Evolutionary conservation across 768 basidiomycete genomes (phyloP), one percentile per base, ranked within the genome.

Genomic region (Ramaria sp.): DNA sequence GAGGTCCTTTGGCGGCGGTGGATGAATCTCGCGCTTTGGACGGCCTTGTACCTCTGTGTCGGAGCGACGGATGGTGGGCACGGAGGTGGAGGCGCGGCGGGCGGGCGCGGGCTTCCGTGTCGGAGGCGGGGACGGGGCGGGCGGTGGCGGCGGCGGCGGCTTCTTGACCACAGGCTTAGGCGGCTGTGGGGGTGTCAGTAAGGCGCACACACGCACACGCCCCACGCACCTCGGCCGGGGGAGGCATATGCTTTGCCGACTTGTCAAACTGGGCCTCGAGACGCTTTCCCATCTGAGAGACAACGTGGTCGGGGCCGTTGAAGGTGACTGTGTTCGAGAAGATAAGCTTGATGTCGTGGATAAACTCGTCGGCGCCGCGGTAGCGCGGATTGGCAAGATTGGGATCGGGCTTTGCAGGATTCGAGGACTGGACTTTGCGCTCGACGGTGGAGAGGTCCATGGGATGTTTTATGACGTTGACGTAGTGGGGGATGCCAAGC

Each of bases 1-100:
- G 10, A 93, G 70, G 64, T 97, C 95, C 70, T 92, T 94, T 0
- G 92, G 84, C 20, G 91, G 87, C 11, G 94, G 95, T 3, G 95
- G 91, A 66, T 97, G 95, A 30, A 97, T 94, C 69, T 99, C 96
- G 54, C 96, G 89, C 73, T 97, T 98, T 1, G 95, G 95, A n/a
- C 96, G 83, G 22, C 80, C 79, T 24, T 77, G 67, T 58, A 69
- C 67, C 30, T 78, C 76, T 13, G 68, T 68, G 5, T 91, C 89
- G 24, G 83, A 86, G 47, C 91, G 88, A 55, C 91, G 81, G 62
- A 92, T 88, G 57, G 82, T 81, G 42, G 92, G 91, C 2, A 90
- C 77, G 10, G 89, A 85, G 2, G 87, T 83, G 15, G 91, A 94
- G 1, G 84, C 73, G 53, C 90, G 83, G 27, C 91, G 83, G 39